A percentile compares a stretch with the other conserved stretches of the same genome.
Evolutionary conservation across 2,329 filamentous ascomycete species (phyloP).

Genomic region (Mycocentrospora acerina): DNA sequence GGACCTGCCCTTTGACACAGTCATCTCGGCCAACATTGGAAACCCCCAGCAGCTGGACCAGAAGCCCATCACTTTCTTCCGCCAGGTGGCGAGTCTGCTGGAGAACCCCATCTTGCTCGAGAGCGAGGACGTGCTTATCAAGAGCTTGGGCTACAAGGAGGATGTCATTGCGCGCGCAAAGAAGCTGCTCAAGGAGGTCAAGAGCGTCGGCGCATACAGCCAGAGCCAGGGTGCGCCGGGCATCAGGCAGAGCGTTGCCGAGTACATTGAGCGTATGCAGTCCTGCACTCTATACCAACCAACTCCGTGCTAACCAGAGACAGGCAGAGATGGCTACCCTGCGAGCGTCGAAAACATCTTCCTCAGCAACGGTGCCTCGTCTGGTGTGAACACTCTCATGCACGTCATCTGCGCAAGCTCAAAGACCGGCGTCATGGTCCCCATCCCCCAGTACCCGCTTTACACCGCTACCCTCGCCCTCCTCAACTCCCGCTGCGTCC

Average conservation of each 20-base stretch:
- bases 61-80: constrained; percentile 99
- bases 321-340: constrained; percentile 83
- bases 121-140: constrained; percentile 75
- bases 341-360: constrained; percentile 81
- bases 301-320: constrained; percentile 14
- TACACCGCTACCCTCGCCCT: constrained; percentile 92
- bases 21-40: constrained; percentile 97
- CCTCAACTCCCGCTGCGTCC: constrained; percentile 82
- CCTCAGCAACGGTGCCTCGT: constrained; percentile 87
- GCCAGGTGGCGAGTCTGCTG: constrained; percentile 88
- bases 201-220: constrained; percentile 94
- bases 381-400: constrained; percentile 90
- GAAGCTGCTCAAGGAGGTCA: constrained; percentile 77
- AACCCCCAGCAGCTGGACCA: constrained; percentile 99
- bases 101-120: constrained; percentile 87
- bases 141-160: constrained; percentile 78
- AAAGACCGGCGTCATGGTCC: constrained; percentile 82
- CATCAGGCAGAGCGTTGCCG: constrained; percentile 85
- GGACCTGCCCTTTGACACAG: constrained; percentile 78
- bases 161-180: constrained; percentile 86
- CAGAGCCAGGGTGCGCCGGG: constrained; percentile 85
- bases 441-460: constrained; percentile 96
- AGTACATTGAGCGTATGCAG: constrained; percentile 80
- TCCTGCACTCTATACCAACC: no score
- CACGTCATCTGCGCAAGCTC: constrained; percentile 80